Evolutionary conservation across 768 basidiomycete genomes (phyloP).

Genomic region (Termitomyces sp.): DNA sequence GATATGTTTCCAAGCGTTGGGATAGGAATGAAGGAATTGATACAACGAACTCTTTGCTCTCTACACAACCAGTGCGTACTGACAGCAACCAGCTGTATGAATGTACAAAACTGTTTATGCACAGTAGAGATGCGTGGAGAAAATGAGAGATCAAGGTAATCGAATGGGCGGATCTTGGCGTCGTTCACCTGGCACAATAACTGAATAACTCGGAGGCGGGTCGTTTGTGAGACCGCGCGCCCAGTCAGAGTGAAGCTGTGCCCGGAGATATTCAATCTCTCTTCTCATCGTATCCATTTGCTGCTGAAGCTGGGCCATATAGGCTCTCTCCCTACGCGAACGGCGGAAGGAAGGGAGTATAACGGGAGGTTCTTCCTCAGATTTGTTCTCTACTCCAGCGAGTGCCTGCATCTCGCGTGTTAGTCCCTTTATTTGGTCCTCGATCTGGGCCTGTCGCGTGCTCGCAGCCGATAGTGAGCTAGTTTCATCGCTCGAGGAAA

Average conservation of each 20-base stretch:
- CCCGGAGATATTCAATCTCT: constrained; percentile 11
- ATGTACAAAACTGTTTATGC: not conserved
- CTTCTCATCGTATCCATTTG: constrained; percentile 13
- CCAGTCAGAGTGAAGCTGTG: constrained; percentile 10
- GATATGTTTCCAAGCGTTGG: not conserved
- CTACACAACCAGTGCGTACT: not conserved
- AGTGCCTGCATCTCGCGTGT: constrained; percentile 6
- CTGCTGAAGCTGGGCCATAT: constrained; percentile 3
- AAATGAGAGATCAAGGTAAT: not conserved
- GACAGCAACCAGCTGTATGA: not conserved
- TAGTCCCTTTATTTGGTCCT: constrained; percentile 4
- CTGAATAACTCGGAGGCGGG: constrained; percentile 16
- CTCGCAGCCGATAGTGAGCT: not conserved
- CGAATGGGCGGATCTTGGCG: not conserved
- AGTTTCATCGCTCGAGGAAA: not conserved
- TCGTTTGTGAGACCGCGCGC: constrained; percentile 14
- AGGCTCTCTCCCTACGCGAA: constrained; percentile 1
- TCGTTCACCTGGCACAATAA: not conserved
- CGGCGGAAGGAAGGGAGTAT: not conserved
- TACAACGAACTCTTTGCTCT: not conserved
- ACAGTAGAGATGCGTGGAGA: not conserved
- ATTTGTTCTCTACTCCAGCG: not conserved
- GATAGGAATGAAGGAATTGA: not conserved
- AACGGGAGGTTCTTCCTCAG: not conserved
- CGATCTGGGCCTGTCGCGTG: constrained; percentile 7